These are phyloP conservation scores for Didymella keratinophila DNA, from an alignment of 2,329 filamentous ascomycete species.

Conservation along the genomic window DNA sequence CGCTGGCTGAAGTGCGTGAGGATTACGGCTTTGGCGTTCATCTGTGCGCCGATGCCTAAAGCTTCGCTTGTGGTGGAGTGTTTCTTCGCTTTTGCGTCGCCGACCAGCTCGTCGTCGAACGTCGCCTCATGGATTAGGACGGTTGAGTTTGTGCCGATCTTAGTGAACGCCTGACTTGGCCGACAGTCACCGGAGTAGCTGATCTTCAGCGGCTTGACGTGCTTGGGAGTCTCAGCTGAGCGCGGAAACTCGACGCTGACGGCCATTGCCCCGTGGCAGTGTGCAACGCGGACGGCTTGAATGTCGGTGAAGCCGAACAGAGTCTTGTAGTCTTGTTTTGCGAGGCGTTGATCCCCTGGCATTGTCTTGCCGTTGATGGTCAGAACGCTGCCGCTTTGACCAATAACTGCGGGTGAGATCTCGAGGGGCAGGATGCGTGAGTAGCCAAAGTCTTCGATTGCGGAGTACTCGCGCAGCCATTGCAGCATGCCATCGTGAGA, in stretches of 20 bases:
- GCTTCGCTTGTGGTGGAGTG: conserved; percentile 91
- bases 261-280: conserved; percentile 82
- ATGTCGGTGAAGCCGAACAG: conserved; percentile 71
- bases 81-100: conserved; percentile 84
- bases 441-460: conserved; percentile 79
- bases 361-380: conserved; percentile 29
- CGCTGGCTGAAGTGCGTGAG: conserved; percentile 96
- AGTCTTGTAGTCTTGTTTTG: conserved; percentile 50
- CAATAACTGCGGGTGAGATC: conserved; percentile 44
- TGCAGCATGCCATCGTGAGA: conserved; percentile 75
- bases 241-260: conserved; percentile 79
- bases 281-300: conserved; percentile 72
- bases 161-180: conserved; percentile 70
- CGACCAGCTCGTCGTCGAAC: conserved; percentile 83
- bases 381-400: conserved; percentile 35
- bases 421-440: conserved; percentile 63
- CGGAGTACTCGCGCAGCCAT: conserved; percentile 81
- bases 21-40: conserved; percentile 81
- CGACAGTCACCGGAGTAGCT: conserved; percentile 96
- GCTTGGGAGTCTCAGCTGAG: conserved; percentile 21
- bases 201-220: conserved; percentile 73
- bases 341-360: conserved; percentile 16
- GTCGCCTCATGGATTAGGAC: conserved; percentile 95
- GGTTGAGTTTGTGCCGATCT: conserved; percentile 76
- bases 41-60: conserved; percentile 75